Base-by-base conservation (phyloP, 345 rosid genomes). In the Eucalyptus pauciflora region DNA sequence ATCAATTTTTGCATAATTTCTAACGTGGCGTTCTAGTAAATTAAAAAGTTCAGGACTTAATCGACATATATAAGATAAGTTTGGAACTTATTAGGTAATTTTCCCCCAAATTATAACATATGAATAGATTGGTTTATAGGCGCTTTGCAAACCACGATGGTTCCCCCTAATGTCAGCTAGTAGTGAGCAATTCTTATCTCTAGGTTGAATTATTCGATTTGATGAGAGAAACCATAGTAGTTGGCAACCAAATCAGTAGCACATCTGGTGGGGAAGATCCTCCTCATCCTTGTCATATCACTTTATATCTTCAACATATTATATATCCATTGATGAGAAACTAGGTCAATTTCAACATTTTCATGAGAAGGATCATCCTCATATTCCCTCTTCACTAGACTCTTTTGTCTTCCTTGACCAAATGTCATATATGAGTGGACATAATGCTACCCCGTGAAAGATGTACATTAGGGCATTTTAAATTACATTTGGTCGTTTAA, bases 1-100 rank as follows among this genome's bases (percentile, higher is more conserved):
- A 11, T 5, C 15, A 60, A 60, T 25, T 60, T 60, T 60, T 2
- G 3, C 7, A 1, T 3, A 13, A 60, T 60, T 10, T 3, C 14
- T 60, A 0, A 25, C 2, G 1, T 5, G 67, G 31, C 2, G 4
- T 7, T 60, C 10, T 0, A 12, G 0, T 60, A 60, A 25, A 60
- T 20, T 60, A 2, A 24, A 60, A 60, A 25, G 13, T 25, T 60
- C 3, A 60, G 3, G 14, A 60, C 13, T 25, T 13, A 11, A 27
- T 25, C 1, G 4, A 27, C 13, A 60, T 60, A 4, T 12, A 10
- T 60, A 60, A 0, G 6, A 60, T 60, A 2, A 13, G 4, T 5
- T 25, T 11, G 14, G 1, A 5, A 60, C n/a, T 25, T 11, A 12
- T 27, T 5, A 25, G 7, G 31, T 27, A 60, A 58, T 37, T 10